Evolutionary conservation across 176 grass and related monocot genomes (phyloP).

Genomic region (Ananas comosus): DNA sequence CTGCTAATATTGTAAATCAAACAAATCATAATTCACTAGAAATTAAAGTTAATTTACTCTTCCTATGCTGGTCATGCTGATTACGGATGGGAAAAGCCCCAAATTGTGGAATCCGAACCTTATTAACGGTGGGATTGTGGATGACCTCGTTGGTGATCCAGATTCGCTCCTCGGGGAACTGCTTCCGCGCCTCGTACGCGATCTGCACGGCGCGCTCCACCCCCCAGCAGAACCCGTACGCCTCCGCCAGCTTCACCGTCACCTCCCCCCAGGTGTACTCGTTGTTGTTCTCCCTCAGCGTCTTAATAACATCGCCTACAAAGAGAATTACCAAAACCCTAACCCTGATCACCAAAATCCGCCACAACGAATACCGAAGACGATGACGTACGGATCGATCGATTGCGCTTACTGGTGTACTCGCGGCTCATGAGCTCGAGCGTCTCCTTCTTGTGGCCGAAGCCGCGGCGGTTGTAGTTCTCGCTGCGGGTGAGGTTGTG

Average conservation of each 20-base stretch:
- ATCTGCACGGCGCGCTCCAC: constrained; percentile 98
- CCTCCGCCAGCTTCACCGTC: constrained; percentile 76
- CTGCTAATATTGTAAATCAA: too few species aligned
- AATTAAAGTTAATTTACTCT: too few species aligned
- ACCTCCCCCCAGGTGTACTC: constrained; percentile 71
- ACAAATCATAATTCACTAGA: too few species aligned
- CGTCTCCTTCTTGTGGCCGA: constrained; percentile 98
- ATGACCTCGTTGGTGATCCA: constrained; percentile 99
- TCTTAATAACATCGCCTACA: constrained; percentile 83
- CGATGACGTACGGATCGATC: too few species aligned
- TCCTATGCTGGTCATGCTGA: too few species aligned
- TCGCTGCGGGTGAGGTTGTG: constrained; percentile 94
- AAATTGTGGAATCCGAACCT: constrained; percentile 34
- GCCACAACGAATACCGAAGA: too few species aligned
- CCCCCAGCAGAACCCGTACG: constrained; percentile 99
- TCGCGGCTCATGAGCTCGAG: constrained; percentile 83
- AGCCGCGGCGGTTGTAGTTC: constrained; percentile 87
- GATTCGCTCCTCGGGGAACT: constrained; percentile 87
- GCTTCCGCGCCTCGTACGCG: constrained; percentile 97
- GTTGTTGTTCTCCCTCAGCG: constrained; percentile 72
- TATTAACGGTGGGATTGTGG: constrained; percentile 94
- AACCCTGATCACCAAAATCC: too few species aligned
- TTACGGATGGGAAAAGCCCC: background rate
- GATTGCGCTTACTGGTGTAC: constrained; percentile 64
- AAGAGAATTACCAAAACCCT: background rate